These are phyloP conservation scores for Oemleria cerasiformis DNA, from an alignment of 306 rosid genomes.

Conservation along the genomic window DNA sequence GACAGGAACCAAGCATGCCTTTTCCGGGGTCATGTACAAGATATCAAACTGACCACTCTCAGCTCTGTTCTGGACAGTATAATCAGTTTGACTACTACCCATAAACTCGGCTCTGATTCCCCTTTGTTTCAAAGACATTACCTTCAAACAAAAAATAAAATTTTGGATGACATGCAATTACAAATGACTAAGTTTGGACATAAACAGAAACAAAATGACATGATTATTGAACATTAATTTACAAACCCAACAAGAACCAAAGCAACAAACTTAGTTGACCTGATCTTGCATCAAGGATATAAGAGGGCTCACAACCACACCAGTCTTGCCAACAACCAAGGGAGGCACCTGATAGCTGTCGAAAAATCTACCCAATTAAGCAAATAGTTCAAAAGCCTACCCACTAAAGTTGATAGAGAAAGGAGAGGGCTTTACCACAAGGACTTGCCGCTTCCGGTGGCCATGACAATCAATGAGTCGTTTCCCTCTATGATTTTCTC, in stretches of 20 bases:
- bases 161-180: background rate
- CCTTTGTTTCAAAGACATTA: constrained; percentile 82
- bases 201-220: background rate
- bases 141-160: constrained; percentile 36
- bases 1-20: constrained; percentile 66
- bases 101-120: constrained; percentile 84
- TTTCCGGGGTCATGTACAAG: constrained; percentile 89
- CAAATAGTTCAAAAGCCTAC: background rate
- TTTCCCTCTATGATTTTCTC: constrained; percentile 57
- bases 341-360: constrained; percentile 90
- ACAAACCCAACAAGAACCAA: background rate
- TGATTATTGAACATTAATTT: background rate
- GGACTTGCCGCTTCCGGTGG: constrained; percentile 93
- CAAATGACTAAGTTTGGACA: background rate
- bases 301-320: constrained; percentile 81
- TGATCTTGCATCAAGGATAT: constrained; percentile 92
- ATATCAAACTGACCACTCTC: constrained; percentile 75
- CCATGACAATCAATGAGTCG: constrained; percentile 86
- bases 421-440: constrained; percentile 52
- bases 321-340: constrained; percentile 70
- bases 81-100: constrained; percentile 76
- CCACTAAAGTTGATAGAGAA: background rate
- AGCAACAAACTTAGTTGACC: constrained; percentile 32
- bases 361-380: background rate
- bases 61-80: constrained; percentile 62